These are phyloP conservation scores for Phytophthora foliorum DNA, from an alignment of 352 stramenopile species.

Conservation along the genomic window DNA sequence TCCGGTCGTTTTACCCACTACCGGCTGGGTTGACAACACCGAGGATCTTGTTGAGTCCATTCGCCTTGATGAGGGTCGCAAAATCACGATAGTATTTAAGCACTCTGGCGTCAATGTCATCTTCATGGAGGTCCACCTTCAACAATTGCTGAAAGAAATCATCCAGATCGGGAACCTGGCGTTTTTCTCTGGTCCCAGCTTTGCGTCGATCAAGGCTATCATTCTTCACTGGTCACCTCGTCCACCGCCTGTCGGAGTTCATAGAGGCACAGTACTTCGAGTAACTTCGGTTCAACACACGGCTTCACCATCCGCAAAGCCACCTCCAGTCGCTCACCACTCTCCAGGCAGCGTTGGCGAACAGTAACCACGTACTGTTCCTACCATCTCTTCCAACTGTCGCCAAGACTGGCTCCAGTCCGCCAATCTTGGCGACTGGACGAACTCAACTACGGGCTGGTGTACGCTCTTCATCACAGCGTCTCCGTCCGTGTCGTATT, in stretches of 20 bases:
- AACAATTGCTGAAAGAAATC: slow-evolving; percentile 22
- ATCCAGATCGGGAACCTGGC: slow-evolving; percentile 21
- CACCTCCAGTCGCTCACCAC: slow-evolving; percentile 4
- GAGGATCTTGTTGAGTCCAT: not conserved
- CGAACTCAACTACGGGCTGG: slow-evolving; percentile 12
- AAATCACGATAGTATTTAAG: slow-evolving; percentile 28
- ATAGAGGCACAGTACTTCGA: slow-evolving; percentile 11
- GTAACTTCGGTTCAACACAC: not conserved
- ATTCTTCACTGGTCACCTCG: slow-evolving; percentile 11
- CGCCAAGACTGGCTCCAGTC: slow-evolving; percentile 3
- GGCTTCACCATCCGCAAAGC: not conserved
- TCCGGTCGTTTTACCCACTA: slow-evolving; percentile 4
- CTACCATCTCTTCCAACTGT: slow-evolving; percentile 5
- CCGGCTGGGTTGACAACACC: slow-evolving; percentile 1
- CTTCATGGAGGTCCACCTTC: slow-evolving; percentile 22
- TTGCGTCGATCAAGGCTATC: not conserved
- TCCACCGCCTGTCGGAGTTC: slow-evolving; percentile 3
- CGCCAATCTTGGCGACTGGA: not conserved
- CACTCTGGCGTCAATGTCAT: slow-evolving; percentile 20
- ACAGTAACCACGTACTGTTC: slow-evolving; percentile 6
- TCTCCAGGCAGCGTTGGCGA: slow-evolving; percentile 10
- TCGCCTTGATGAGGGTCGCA: slow-evolving; percentile 17
- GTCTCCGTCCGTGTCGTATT: slow-evolving; percentile 1
- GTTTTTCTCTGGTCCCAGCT: slow-evolving; percentile 19
- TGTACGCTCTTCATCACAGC: not conserved